Percentiles rank a stretch among this genome's conserved stretches.
phyloP scores from a whole-genome alignment of 2,329 filamentous ascomycete species.

The Ceratocystiopsis brevicomis region DNA sequence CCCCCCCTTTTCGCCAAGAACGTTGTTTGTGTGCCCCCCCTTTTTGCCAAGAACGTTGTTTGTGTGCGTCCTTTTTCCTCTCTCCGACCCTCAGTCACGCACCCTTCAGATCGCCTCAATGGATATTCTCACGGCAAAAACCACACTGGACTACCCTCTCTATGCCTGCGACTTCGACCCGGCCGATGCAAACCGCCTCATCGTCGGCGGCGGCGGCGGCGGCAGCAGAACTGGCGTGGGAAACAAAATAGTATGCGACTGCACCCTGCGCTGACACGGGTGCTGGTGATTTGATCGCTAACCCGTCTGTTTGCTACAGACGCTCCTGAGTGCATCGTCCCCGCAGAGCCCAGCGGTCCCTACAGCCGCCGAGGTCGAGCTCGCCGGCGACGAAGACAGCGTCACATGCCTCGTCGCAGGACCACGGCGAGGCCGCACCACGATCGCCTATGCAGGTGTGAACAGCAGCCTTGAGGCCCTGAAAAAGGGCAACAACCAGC shows the following conservation, averaged over 20 bases:
- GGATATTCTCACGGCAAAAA: conserved; percentile 33
- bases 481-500: conserved; percentile 59
- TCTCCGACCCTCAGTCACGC: too few species aligned
- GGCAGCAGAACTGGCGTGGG: conserved; percentile 62
- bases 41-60: too few species aligned
- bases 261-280: neutral
- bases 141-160: conserved; percentile 62
- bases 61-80: too few species aligned
- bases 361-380: conserved; percentile 51
- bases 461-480: conserved; percentile 62
- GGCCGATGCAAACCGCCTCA: conserved; percentile 51
- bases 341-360: conserved; percentile 41
- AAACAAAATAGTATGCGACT: conserved; percentile 57
- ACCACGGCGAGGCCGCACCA: conserved; percentile 33
- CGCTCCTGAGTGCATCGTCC: conserved; percentile 50
- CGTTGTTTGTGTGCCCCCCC: too few species aligned
- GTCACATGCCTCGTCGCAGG: conserved; percentile 66
- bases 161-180: conserved; percentile 82
- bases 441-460: conserved; percentile 54
- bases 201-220: conserved; percentile 79
- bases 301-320: conserved; percentile 24
- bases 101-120: conserved; percentile 3
- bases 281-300: neutral
- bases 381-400: conserved; percentile 73
- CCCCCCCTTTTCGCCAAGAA: too few species aligned